Evolutionary conservation across 202 grass and related monocot species (phyloP).

Genomic region (Panicum virgatum): DNA sequence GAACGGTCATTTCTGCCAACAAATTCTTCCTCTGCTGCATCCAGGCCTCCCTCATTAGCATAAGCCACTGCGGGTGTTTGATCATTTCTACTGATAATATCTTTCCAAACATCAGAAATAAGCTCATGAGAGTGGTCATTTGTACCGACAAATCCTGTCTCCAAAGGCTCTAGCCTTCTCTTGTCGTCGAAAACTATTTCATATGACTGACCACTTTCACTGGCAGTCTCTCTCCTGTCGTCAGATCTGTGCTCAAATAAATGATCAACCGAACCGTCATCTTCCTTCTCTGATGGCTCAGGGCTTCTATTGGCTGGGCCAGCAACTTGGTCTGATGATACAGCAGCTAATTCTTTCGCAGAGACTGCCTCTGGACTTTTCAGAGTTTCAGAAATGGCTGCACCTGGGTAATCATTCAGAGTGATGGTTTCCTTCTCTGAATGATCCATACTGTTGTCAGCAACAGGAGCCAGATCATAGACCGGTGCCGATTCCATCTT

Average conservation of each 20-base stretch:
- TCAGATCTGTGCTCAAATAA: conserved; percentile 1
- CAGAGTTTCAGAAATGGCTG: conserved; percentile 33
- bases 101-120: conserved; percentile 45
- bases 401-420: conserved; percentile 34
- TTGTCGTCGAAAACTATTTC: conserved; percentile 26
- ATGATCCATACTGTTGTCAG: conserved; percentile 8
- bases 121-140: conserved; percentile 14
- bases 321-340: conserved; percentile 23
- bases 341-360: neutral
- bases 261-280: conserved; percentile 12
- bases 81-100: conserved; percentile 25
- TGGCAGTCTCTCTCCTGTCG: conserved; percentile 8
- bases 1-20: neutral
- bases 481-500: neutral
- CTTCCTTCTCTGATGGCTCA: conserved; percentile 28
- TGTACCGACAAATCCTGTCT: neutral
- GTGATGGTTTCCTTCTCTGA: conserved; percentile 39
- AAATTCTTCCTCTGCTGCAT: conserved; percentile 8
- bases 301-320: conserved; percentile 9
- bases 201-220: conserved; percentile 36
- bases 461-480: neutral
- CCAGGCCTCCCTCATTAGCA: conserved; percentile 3
- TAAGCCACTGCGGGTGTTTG: neutral
- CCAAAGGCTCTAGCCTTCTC: conserved; percentile 19
- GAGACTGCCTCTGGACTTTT: conserved; percentile 33